Evolutionary conservation across 75 land plant genomes (phyloP).

Genomic region (Picea sitchensis): DNA sequence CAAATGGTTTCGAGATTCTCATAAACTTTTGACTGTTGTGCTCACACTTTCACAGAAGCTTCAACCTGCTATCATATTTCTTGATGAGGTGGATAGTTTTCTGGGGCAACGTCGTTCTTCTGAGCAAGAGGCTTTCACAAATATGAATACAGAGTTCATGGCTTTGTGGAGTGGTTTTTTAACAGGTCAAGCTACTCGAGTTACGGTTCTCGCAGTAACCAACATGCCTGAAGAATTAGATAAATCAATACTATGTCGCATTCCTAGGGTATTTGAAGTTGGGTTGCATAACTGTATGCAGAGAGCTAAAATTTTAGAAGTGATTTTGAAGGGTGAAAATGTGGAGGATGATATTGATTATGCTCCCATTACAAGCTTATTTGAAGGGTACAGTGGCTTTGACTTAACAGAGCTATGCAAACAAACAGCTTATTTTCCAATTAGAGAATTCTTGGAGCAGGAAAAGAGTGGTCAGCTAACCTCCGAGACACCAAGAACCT

Average conservation of each 20-base stretch:
- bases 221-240: constrained; percentile 97
- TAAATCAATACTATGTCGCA: constrained; percentile 92
- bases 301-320: constrained; percentile 77
- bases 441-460: constrained; percentile 73
- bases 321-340: constrained; percentile 79
- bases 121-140: constrained; percentile 86
- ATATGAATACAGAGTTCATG: constrained; percentile 99
- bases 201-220: constrained; percentile 98
- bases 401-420: constrained; percentile 91
- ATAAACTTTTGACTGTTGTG: constrained; percentile 93
- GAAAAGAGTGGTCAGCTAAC: constrained; percentile 54
- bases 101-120: constrained; percentile 83
- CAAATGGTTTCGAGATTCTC: constrained; percentile 99
- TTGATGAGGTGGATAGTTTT: constrained; percentile 99
- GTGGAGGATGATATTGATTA: constrained; percentile 66
- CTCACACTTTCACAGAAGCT: constrained; percentile 91
- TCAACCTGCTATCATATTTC: constrained; percentile 95
- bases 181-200: constrained; percentile 90
- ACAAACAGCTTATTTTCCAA: constrained; percentile 88
- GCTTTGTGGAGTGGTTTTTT: constrained; percentile 98
- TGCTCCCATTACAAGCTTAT: constrained; percentile 64
- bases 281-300: constrained; percentile 73
- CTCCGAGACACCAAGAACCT: constrained; percentile 51
- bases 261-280: constrained; percentile 92
- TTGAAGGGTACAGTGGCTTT: constrained; percentile 89